Evolutionary conservation across 2,329 filamentous ascomycete genomes (phyloP), one percentile per base, ranked within the genome.

Genomic region (Penicillium paneum): DNA sequence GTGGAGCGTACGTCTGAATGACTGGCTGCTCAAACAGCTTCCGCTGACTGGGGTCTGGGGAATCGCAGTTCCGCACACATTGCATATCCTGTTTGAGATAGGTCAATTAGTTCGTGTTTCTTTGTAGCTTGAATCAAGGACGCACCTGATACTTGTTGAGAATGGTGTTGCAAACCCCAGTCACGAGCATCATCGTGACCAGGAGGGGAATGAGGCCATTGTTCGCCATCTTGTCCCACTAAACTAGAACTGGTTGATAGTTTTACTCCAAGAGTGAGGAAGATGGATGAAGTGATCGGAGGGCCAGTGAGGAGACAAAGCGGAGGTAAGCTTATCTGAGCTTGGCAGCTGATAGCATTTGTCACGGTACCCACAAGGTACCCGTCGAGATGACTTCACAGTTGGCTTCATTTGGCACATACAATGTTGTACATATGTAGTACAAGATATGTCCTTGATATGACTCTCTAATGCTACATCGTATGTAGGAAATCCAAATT

Each of bases 121-220:
- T 28, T 19, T 24, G 21, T 8, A 21, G 24, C 5, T 31, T 21
- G 17, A 29, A 17, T 45, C 12, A 5, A 24, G 46, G 32, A 32
- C 78, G 57, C 74, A 92, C 91, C 79, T 97, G 93, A 69, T 92
- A 97, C 72, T 99, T 99, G 64, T 93, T 97, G 67, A 99, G 81
- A 58, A 99, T 84, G 1, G 94, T 99, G 74, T 99, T 99, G 81
- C 91, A 96, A 58, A 96, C 91, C 59, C 93, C 93, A 24, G 93
- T 97, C 70, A 96, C 77, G 70, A 97, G 81, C 93, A 97, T 97
- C 90, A 97, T 95, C 66, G 82, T 88, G 74, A 97, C 91, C 60
- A 97, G 81, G 69, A 97, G 83, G 35, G 91, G 91, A 56, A 97
- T 83, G 52, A 91, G 71, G 35, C 83, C 83, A 71, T 83, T 84